phyloP scores from a whole-genome alignment of 495 filamentous ascomycete species.

The Stereocaulon alpinum region DNA sequence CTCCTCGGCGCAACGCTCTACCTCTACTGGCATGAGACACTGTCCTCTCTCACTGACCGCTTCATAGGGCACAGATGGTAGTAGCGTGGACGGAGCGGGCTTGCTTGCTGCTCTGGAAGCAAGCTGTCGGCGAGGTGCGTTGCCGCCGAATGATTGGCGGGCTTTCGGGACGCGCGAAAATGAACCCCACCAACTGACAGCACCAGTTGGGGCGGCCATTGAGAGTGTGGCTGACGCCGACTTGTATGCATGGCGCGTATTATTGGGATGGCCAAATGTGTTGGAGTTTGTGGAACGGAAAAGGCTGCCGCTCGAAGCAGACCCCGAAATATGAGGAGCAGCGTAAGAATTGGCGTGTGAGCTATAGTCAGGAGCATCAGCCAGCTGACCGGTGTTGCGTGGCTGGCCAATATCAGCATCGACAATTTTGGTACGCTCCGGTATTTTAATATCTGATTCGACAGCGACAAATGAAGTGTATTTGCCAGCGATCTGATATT shows the following conservation, averaged over 20 bases:
- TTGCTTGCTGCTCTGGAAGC: constrained; percentile 5
- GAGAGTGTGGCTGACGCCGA: too few species aligned
- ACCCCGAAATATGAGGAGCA: too few species aligned
- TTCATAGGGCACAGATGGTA: neutral
- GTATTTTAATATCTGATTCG: constrained; percentile 29
- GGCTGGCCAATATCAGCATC: constrained; percentile 7
- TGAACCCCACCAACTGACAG: neutral
- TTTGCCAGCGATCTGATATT: constrained; percentile 55
- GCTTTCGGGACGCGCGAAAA: neutral
- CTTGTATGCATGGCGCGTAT: too few species aligned
- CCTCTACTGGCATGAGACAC: too few species aligned
- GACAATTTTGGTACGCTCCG: neutral
- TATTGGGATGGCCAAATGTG: too few species aligned
- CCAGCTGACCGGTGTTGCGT: constrained; percentile 18
- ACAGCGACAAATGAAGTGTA: constrained; percentile 65
- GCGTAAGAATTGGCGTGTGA: too few species aligned
- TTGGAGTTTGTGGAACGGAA: too few species aligned
- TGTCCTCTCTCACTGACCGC: too few species aligned
- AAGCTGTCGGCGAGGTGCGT: neutral
- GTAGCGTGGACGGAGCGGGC: neutral
- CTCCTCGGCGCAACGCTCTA: too few species aligned
- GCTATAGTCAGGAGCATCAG: constrained; percentile 4
- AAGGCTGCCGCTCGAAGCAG: too few species aligned
- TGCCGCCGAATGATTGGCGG: neutral
- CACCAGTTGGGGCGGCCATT: too few species aligned